phyloP scores from a whole-genome alignment of 176 grass and related monocot genomes.

The Paspalum notatum region DNA sequence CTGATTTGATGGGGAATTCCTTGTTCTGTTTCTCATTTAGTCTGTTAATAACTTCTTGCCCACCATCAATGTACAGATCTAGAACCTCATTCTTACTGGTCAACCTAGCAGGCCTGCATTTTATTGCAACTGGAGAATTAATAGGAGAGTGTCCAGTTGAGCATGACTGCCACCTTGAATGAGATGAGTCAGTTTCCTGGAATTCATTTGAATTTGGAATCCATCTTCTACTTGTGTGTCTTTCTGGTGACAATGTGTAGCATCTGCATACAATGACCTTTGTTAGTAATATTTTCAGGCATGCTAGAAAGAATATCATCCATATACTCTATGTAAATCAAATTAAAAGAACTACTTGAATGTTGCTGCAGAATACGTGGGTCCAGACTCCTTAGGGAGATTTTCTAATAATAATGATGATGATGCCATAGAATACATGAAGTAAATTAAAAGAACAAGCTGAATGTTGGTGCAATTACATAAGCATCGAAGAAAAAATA shows the following conservation, averaged over 20 bases:
- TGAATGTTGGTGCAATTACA: slow-evolving; percentile 14
- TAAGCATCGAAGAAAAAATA: not conserved
- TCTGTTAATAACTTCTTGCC: slow-evolving; percentile 36
- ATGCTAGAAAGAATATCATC: slow-evolving; percentile 14
- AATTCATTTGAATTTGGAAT: slow-evolving; percentile 37
- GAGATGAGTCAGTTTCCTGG: slow-evolving; percentile 51
- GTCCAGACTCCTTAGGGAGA: not conserved
- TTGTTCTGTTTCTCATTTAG: slow-evolving; percentile 35
- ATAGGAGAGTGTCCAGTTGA: slow-evolving; percentile 62
- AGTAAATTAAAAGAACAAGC: slow-evolving; percentile 21
- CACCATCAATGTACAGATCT: slow-evolving; percentile 62
- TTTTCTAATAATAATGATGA: not conserved
- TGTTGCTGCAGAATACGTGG: not conserved
- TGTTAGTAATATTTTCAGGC: slow-evolving; percentile 36
- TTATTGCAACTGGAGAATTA: slow-evolving; percentile 54
- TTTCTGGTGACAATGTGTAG: slow-evolving; percentile 52
- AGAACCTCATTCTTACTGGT: slow-evolving; percentile 53
- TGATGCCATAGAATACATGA: not conserved
- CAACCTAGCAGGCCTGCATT: slow-evolving; percentile 52
- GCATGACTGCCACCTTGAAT: slow-evolving; percentile 59
- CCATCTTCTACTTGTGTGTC: slow-evolving; percentile 30
- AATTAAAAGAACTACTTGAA: not conserved
- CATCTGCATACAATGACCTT: slow-evolving; percentile 47
- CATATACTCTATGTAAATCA: not conserved
- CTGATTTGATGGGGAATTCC: slow-evolving; percentile 37